A percentile compares a stretch with the other conserved stretches of the same genome.
Evolutionary conservation across 768 basidiomycete genomes (phyloP).

Genomic region (Amanita phalloides): DNA sequence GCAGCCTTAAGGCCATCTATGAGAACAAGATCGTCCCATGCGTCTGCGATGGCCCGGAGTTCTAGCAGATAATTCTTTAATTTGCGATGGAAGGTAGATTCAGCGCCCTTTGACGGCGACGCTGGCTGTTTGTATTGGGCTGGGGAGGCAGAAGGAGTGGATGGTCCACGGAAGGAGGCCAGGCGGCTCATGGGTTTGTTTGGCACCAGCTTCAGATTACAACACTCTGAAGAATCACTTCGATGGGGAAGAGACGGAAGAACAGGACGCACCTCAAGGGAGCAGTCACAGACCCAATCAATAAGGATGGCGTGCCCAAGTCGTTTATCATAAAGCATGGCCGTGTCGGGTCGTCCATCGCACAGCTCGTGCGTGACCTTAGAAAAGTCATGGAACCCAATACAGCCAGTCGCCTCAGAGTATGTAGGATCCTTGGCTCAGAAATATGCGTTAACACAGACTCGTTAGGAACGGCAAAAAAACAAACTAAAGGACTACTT

Average conservation of each 20-base stretch:
- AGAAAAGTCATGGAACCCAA: conserved; percentile 98
- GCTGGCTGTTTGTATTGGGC: conserved; percentile 30
- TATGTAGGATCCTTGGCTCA: conserved; percentile 21
- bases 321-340: conserved; percentile 98
- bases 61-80: conserved; percentile 61
- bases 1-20: conserved; percentile 73
- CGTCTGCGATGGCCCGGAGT: conserved; percentile 45
- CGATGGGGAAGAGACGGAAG: conserved; percentile 69
- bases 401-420: conserved; percentile 86
- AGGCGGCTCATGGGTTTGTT: conserved; percentile 37
- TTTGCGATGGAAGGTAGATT: conserved; percentile 78
- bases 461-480: conserved; percentile 69
- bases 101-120: conserved; percentile 41
- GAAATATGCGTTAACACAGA: neutral
- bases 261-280: conserved; percentile 76
- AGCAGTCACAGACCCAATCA: conserved; percentile 20
- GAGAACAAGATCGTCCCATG: conserved; percentile 79
- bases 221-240: conserved; percentile 5
- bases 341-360: conserved; percentile 75
- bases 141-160: conserved; percentile 63
- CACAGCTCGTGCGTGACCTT: conserved; percentile 86
- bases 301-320: conserved; percentile 46
- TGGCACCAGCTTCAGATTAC: conserved; percentile 10
- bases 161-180: conserved; percentile 73
- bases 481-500: conserved; percentile 94